Evolutionary conservation across 1,284 basidiomycete genomes (phyloP).

Genomic region (Ustilago loliicola): DNA sequence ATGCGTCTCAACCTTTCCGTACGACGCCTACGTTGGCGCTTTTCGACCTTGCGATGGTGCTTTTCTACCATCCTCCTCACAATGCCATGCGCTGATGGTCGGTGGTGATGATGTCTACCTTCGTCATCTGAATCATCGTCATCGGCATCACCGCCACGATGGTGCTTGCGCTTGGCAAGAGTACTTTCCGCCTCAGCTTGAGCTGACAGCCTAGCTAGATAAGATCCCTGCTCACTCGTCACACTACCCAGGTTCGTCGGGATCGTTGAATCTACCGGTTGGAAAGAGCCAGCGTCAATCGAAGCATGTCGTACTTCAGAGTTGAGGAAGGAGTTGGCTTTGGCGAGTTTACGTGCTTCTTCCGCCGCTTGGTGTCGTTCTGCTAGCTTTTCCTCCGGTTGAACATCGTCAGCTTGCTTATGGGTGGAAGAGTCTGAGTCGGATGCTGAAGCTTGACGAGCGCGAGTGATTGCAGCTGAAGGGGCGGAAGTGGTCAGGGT

Average conservation of each 20-base stretch:
- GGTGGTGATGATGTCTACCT: background rate
- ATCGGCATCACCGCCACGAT: conserved; percentile 1
- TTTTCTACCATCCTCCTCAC: conserved; percentile 31
- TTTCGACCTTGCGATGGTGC: conserved; percentile 36
- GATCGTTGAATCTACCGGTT: background rate
- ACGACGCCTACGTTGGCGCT: conserved; percentile 28
- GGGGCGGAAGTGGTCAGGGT: background rate
- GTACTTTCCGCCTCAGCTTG: conserved; percentile 26
- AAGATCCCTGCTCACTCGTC: conserved; percentile 31
- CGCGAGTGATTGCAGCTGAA: background rate
- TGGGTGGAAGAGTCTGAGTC: conserved; percentile 25
- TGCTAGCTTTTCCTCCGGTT: conserved; percentile 13
- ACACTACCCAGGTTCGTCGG: conserved; percentile 24
- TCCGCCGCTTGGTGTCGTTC: conserved; percentile 18
- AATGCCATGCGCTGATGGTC: conserved; percentile 20
- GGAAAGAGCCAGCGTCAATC: background rate
- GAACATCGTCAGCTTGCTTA: conserved; percentile 3
- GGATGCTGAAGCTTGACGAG: conserved; percentile 19
- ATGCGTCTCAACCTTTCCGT: conserved; percentile 35
- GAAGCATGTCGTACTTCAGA: conserved; percentile 31
- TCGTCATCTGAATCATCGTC: conserved; percentile 22
- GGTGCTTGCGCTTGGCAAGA: background rate
- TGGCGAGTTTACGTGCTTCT: conserved; percentile 34
- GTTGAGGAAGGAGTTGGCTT: conserved; percentile 35
- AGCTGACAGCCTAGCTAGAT: conserved; percentile 29